These are phyloP conservation scores for Magnaporthiopsis incrustans DNA, from an alignment of 2,329 filamentous ascomycete species.

Conservation along the genomic window DNA sequence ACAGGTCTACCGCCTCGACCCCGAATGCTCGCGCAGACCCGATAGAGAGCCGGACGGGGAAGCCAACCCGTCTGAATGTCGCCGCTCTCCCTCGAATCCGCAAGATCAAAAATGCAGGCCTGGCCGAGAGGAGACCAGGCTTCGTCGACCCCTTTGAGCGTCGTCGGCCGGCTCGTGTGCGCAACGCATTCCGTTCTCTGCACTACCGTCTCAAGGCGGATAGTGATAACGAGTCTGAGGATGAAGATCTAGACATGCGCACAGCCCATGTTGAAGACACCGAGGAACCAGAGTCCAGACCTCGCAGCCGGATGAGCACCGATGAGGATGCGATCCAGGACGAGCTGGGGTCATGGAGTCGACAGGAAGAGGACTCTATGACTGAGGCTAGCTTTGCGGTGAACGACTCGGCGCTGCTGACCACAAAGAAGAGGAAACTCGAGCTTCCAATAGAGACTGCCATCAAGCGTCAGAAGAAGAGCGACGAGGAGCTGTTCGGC, in stretches of 20 bases:
- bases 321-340: constrained; percentile 48
- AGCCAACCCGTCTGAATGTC: constrained; percentile 43
- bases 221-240: constrained; percentile 82
- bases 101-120: constrained; percentile 52
- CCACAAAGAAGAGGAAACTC: constrained; percentile 65
- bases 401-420: constrained; percentile 38
- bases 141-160: constrained; percentile 62
- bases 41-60: constrained; percentile 47
- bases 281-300: constrained; percentile 77
- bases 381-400: constrained; percentile 66
- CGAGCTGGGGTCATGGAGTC: constrained; percentile 38
- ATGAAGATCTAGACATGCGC: constrained; percentile 44
- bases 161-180: constrained; percentile 48
- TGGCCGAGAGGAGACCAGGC: constrained; percentile 50
- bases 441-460: constrained; percentile 60
- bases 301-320: constrained; percentile 64
- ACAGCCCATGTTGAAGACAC: constrained; percentile 50
- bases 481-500: constrained; percentile 70
- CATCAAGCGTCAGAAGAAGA: constrained; percentile 72
- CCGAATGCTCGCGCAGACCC: constrained; percentile 56
- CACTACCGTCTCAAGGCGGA: constrained; percentile 72
- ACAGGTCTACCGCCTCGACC: constrained; percentile 55
- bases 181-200: constrained; percentile 65
- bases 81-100: constrained; percentile 66
- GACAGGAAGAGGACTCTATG: constrained; percentile 55